Percentiles rank a stretch among this genome's conserved stretches.
phyloP scores from a whole-genome alignment of 1,284 basidiomycete genomes.

The Rugosomyces carneus region DNA sequence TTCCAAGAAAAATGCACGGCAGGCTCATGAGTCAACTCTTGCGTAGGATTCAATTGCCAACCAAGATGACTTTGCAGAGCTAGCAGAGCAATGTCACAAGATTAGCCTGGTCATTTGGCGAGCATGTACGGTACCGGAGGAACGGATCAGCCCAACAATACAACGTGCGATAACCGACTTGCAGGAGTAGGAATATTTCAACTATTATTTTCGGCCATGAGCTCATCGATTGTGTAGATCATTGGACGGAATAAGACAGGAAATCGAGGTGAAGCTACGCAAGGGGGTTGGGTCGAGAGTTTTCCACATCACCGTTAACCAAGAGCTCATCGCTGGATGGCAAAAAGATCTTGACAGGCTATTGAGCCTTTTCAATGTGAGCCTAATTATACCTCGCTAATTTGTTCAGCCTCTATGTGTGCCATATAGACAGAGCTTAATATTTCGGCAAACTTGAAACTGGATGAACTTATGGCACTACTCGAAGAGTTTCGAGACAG shows the following conservation, averaged over 20 bases:
- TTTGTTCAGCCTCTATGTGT: background rate
- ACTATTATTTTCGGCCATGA: background rate
- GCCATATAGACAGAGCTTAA: slow-evolving; percentile 8
- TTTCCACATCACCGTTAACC: slow-evolving; percentile 10
- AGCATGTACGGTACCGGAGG: slow-evolving; percentile 4
- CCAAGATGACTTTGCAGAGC: slow-evolving; percentile 10
- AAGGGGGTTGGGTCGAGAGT: slow-evolving; percentile 7
- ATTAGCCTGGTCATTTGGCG: slow-evolving; percentile 12
- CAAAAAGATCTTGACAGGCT: slow-evolving; percentile 5
- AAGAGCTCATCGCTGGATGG: slow-evolving; percentile 10
- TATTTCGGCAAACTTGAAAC: slow-evolving; percentile 10
- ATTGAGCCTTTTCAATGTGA: slow-evolving; percentile 10
- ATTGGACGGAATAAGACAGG: slow-evolving; percentile 4
- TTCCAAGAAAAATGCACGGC: no score
- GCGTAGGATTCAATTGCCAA: slow-evolving; percentile 10
- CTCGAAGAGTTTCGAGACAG: slow-evolving; percentile 7
- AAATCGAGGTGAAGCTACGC: slow-evolving; percentile 2
- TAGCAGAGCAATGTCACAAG: slow-evolving; percentile 11
- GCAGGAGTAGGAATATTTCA: background rate
- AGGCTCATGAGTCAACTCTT: background rate
- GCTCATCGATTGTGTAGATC: slow-evolving; percentile 1
- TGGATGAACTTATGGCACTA: slow-evolving; percentile 8
- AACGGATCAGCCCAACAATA: slow-evolving; percentile 1
- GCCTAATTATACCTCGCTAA: background rate
- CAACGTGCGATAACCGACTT: slow-evolving; percentile 3